Percentiles rank a stretch among this genome's conserved stretches.
These are phyloP conservation scores for Microthyrium microscopicum DNA, from an alignment of 2,329 filamentous ascomycete genomes.

Conservation along the genomic window DNA sequence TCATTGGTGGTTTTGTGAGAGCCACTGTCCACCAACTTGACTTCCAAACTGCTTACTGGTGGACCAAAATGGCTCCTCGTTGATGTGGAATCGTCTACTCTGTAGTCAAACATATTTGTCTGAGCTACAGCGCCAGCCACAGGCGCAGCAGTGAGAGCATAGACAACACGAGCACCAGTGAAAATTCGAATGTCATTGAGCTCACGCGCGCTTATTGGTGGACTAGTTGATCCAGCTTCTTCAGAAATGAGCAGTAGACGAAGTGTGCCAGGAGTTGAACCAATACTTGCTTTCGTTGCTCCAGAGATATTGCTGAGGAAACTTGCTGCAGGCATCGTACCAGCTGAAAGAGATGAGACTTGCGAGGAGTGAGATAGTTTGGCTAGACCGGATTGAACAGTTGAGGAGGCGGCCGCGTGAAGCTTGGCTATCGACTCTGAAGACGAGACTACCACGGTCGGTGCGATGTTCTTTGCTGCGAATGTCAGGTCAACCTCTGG, in stretches of 20 bases:
- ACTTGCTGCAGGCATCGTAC: slow-evolving; percentile 54
- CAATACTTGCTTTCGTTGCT: slow-evolving; percentile 33
- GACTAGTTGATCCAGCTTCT: slow-evolving; percentile 38
- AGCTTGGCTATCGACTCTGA: slow-evolving; percentile 54
- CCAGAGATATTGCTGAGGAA: slow-evolving; percentile 46
- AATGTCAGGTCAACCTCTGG: slow-evolving; percentile 52
- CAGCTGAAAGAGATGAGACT: slow-evolving; percentile 51
- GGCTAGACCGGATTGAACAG: slow-evolving; percentile 44
- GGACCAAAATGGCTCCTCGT: slow-evolving; percentile 58
- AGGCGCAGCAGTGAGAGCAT: slow-evolving; percentile 63
- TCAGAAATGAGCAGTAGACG: slow-evolving; percentile 71
- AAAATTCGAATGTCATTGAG: slow-evolving; percentile 72
- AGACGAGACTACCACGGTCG: slow-evolving; percentile 68
- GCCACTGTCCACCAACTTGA: slow-evolving; percentile 51
- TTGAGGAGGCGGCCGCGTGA: slow-evolving; percentile 41
- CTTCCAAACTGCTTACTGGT: slow-evolving; percentile 63
- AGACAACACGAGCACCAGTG: slow-evolving; percentile 63
- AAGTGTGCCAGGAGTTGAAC: slow-evolving; percentile 51
- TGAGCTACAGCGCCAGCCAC: slow-evolving; percentile 87
- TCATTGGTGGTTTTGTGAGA: slow-evolving; percentile 47
- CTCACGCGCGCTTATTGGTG: slow-evolving; percentile 48
- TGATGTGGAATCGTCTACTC: slow-evolving; percentile 30
- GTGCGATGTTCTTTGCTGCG: slow-evolving; percentile 57
- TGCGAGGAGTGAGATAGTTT: slow-evolving; percentile 56
- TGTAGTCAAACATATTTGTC: slow-evolving; percentile 77